Evolutionary conservation across 129 eudicot species (phyloP), one percentile per base, ranked within the genome.

Genomic region (Rutidosis leptorrhynchoides): DNA sequence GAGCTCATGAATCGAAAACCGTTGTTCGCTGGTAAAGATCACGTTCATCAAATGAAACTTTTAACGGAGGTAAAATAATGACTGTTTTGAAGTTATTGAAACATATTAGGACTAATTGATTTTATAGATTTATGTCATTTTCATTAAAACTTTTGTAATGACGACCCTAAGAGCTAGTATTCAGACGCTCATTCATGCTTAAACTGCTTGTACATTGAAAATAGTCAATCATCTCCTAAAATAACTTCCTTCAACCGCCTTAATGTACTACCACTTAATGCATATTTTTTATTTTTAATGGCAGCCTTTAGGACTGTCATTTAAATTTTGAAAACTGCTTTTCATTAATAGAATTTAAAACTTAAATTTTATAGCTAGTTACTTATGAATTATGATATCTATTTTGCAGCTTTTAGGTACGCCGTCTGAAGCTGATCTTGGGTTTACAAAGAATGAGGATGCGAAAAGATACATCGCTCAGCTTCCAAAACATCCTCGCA

Each of bases 1-100:
- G 97, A 90, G 69, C 97, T 90, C 20, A 87, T 87, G 91, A 90
- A 84, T 66, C 74, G 85, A 70, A 87, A 82, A 72, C 97, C 97
- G 45, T 74, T 90, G 79, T 84, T 90, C 53, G 74, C 97, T 5
- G 97, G 97, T 58, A 90, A 71, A 83, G 97, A 90, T 54, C 97
- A 90, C 19, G 95, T 90, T 40, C 88, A 90, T 65, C 97, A 90
- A 58, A 90, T 90, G 97, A 77, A 82, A 78, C 74, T 87, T 53
- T 76, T 87, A 79, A 87, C 79, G 5, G 92, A 90, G 97, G 95
- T 90, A 75, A 7, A n/a, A 16, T 45, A 21, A 10, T 32, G 10
- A 1, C 10, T 25, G 40, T 40, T 16, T 27, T 58, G 1, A 3
- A 4, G 19, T 57, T 57, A 15, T 57, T 48, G 54, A 48, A 48